Evolutionary conservation across 352 stramenopile genomes (phyloP).

Genomic region (Phytophthora agathidicida): DNA sequence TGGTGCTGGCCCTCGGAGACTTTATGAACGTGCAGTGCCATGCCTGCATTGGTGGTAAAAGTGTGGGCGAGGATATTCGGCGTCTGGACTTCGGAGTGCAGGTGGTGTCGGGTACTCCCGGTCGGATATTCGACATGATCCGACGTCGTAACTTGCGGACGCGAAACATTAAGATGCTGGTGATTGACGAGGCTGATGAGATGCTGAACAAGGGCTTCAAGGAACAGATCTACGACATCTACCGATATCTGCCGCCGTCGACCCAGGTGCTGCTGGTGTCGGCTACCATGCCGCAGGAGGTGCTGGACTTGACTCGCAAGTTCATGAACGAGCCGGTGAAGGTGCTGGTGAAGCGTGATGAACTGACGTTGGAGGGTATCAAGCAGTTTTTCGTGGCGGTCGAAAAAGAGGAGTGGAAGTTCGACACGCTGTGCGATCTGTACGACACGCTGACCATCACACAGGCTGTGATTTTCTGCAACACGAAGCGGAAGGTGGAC

Average conservation of each 20-base stretch:
- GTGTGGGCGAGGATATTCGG: conserved; percentile 94
- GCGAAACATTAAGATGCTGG: conserved; percentile 93
- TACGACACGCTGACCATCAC: conserved; percentile 99
- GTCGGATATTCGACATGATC: conserved; percentile 98
- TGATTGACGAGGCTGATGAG: conserved; percentile 98
- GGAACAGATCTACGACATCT: conserved; percentile 99
- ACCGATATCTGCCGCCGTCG: conserved; percentile 91
- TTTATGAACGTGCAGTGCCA: conserved; percentile 98
- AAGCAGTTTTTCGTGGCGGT: conserved; percentile 99
- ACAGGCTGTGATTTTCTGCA: conserved; percentile 99
- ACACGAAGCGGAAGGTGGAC: conserved; percentile 97
- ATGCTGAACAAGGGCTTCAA: conserved; percentile 99
- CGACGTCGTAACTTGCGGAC: conserved; percentile 91
- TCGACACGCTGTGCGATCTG: conserved; percentile 98
- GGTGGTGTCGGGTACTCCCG: conserved; percentile 97
- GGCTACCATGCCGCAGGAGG: conserved; percentile 94
- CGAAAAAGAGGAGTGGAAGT: conserved; percentile 99
- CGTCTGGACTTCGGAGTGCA: conserved; percentile 94
- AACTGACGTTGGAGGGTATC: conserved; percentile 97
- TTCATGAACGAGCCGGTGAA: conserved; percentile 99
- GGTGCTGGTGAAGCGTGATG: conserved; percentile 97
- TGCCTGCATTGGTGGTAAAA: conserved; percentile 96
- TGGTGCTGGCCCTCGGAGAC: conserved; percentile 94
- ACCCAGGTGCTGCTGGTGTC: conserved; percentile 96
- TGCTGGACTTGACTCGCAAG: conserved; percentile 96